phyloP scores from a whole-genome alignment of 371 early-diverging fungal genomes.

The Mortierella sp. region DNA sequence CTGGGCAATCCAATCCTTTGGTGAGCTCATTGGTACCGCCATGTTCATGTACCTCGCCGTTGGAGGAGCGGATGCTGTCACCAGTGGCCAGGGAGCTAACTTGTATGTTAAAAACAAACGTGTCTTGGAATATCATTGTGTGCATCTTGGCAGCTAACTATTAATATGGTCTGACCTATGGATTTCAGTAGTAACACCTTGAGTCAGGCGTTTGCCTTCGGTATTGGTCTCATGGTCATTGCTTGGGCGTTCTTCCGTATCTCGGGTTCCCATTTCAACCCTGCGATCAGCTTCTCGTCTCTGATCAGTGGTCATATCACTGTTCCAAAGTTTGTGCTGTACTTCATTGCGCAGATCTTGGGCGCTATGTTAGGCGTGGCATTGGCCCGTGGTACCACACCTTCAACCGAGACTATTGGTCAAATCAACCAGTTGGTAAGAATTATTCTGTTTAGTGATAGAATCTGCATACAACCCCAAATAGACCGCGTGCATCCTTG shows the following conservation, averaged over 20 bases:
- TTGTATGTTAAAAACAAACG: conserved; percentile 10
- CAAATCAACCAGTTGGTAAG: conserved; percentile 55
- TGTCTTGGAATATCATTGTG: not conserved
- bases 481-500: too few species aligned
- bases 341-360: conserved; percentile 61
- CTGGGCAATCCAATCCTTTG: conserved; percentile 35
- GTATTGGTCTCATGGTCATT: conserved; percentile 56
- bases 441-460: not conserved
- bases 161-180: not conserved
- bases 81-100: conserved; percentile 15
- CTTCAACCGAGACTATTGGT: conserved; percentile 27
- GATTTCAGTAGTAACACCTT: conserved; percentile 46
- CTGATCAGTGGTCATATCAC: conserved; percentile 59
- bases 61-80: conserved; percentile 60
- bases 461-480: too few species aligned
- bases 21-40: conserved; percentile 63
- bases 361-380: conserved; percentile 69
- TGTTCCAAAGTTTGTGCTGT: conserved; percentile 55
- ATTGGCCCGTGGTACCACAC: conserved; percentile 57
- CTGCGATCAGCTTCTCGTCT: conserved; percentile 58
- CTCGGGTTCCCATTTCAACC: conserved; percentile 70
- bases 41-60: conserved; percentile 68
- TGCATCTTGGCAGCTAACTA: not conserved
- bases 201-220: conserved; percentile 62
- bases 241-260: conserved; percentile 62